Percentiles rank a stretch among this genome's conserved stretches.
Conservation (phyloP, 257 asterid genomes). For the Solanum pennellii region DNA sequence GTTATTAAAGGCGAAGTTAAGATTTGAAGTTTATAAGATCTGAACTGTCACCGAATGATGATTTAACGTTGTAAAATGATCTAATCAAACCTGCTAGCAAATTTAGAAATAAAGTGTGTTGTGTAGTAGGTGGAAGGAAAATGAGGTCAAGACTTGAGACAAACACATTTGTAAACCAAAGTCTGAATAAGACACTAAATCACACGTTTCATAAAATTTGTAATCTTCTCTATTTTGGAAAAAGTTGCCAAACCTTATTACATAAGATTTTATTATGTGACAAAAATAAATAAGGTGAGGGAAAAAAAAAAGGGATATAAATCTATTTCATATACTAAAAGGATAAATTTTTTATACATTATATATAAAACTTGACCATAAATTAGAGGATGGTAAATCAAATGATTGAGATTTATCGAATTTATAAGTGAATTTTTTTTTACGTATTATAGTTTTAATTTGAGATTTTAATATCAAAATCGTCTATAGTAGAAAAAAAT, state of each 20-base stretch:
- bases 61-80: neutral
- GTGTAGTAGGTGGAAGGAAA: neutral
- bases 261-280: neutral
- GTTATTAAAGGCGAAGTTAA: too few relatives aligned
- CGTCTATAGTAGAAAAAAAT: too few relatives aligned
- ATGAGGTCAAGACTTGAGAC: neutral
- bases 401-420: too few relatives aligned
- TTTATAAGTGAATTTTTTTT: too few relatives aligned
- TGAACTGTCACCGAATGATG: neutral
- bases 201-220: neutral
- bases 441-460: too few relatives aligned
- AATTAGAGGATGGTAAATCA: too few relatives aligned
- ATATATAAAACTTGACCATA: too few relatives aligned
- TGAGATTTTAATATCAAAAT: too few relatives aligned
- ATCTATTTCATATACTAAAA: neutral
- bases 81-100: neutral
- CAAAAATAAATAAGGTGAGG: neutral
- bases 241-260: neutral
- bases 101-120: neutral
- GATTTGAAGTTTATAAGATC: too few relatives aligned
- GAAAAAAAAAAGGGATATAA: neutral
- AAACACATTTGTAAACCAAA: neutral
- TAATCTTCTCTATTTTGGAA: neutral
- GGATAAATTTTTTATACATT: neutral
- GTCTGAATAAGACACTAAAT: neutral